Evolutionary conservation across 108 stramenopile species (phyloP), one percentile per base, ranked within the genome.

Genomic region (Schizochytrium sp.): DNA sequence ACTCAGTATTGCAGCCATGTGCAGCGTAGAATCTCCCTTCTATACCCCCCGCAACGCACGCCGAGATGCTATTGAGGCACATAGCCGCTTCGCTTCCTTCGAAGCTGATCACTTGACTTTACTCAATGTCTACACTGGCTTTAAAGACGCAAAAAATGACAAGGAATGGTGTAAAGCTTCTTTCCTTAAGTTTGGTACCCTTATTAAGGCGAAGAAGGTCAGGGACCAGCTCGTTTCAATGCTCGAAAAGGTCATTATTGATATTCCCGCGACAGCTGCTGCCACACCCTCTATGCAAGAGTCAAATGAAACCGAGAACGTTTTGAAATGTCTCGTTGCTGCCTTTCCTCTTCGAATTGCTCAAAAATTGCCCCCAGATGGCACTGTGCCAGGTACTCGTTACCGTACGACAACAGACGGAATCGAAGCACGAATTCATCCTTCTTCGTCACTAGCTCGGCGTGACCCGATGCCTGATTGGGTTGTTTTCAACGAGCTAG

Each of bases 401-500:
- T 83, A 83, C 28, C 47, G 53, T n/a, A 83, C 76, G 15, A 47
- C 28, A 2, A 5, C 53, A 1, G 76, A 83, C 2, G 76, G 76
- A 10, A 49, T 83, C 76, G 76, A 83, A 50, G 76, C 53, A 10
- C 47, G 76, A 5, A 83, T 83, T 40, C 76, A 83, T 28, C 76
- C 76, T 46, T 83, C 76, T 28, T 83, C 76, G 45, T 83, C 76
- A 10, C 28, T 83, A 10, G 47, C 76, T n/a, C 47, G 53, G 28
- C 5, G 76, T 5, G 94, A 94, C 57, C 92, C 91, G 56, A 97
- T 97, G 91, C 99, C 98, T 7, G 95, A 97, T 57, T 99, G 99
- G 99, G 97, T 98, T 4, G 72, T 99, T 58, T 99, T 95, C 94
- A 97, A 99, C 88, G 99, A 99, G 91, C 99, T 99, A 93, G 98